These are phyloP conservation scores for Immersiporthe knoxdaviesiana DNA, from an alignment of 2,329 filamentous ascomycete species.

Conservation along the genomic window DNA sequence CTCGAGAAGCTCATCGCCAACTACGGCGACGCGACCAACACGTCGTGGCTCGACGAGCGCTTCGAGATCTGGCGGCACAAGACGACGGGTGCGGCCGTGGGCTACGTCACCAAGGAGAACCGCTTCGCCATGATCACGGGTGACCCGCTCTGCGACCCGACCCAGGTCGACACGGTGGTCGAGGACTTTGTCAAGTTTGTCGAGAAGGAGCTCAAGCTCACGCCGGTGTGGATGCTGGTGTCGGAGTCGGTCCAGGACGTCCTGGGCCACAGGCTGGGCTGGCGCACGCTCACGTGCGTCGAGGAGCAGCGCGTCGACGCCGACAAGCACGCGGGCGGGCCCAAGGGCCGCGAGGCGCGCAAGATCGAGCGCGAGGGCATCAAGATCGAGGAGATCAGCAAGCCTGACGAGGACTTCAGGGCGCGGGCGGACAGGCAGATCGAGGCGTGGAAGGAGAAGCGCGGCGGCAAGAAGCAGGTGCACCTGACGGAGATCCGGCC, in stretches of 20 bases:
- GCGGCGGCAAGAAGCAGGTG: constrained; percentile 77
- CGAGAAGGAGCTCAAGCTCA: constrained; percentile 68
- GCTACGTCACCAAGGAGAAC: constrained; percentile 73
- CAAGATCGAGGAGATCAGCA: constrained; percentile 71
- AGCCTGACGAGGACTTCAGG: constrained; percentile 64
- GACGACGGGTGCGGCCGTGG: constrained; percentile 78
- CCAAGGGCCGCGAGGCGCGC: constrained; percentile 60
- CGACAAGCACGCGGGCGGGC: constrained; percentile 64
- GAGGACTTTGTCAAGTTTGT: constrained; percentile 75
- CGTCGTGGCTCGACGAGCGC: constrained; percentile 87
- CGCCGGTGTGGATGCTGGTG: constrained; percentile 89
- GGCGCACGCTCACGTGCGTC: constrained; percentile 86
- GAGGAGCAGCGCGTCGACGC: constrained; percentile 88
- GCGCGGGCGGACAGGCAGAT: constrained; percentile 73
- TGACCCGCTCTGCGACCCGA: constrained; percentile 80
- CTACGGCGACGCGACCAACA: constrained; percentile 92
- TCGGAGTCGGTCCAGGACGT: constrained; percentile 78
- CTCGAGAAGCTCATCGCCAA: constrained; percentile 90
- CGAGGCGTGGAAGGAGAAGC: constrained; percentile 75
- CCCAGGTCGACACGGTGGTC: constrained; percentile 76
- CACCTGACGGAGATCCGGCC: constrained; percentile 89
- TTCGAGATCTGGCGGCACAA: constrained; percentile 87
- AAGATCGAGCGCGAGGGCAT: constrained; percentile 83
- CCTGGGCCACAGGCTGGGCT: constrained; percentile 77
- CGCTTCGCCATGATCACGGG: constrained; percentile 85